Conservation (phyloP, 73 alveolate genomes). For the Breviolum minutum region DNA sequence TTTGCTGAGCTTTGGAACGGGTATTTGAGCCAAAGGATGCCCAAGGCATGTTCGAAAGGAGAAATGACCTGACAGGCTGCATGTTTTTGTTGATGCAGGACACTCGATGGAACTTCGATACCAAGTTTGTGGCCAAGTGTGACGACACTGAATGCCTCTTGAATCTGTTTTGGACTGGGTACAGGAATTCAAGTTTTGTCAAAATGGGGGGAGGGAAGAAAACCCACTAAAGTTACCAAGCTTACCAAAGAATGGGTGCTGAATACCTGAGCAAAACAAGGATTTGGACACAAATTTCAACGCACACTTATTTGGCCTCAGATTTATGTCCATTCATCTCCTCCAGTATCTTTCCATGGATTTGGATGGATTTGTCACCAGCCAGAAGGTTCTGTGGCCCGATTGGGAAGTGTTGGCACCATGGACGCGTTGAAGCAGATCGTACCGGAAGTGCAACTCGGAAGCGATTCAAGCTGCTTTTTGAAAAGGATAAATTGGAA, state of each 20-base stretch:
- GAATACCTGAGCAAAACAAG: not conserved
- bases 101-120: conserved; percentile 82
- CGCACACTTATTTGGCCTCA: not conserved
- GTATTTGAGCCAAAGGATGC: no score
- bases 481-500: no score
- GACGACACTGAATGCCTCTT: conserved; percentile 46
- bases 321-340: not conserved
- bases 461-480: not conserved
- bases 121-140: conserved; percentile 74
- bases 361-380: not conserved
- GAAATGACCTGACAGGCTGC: not conserved
- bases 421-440: conserved; percentile 39
- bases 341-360: not conserved
- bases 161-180: not conserved
- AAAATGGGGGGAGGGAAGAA: not conserved
- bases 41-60: no score
- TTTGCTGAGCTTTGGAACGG: no score
- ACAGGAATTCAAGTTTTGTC: not conserved
- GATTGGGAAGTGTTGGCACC: conserved; percentile 60
- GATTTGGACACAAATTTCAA: not conserved
- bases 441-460: conserved; percentile 45
- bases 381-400: conserved; percentile 16
- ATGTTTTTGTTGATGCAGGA: not conserved
- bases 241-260: not conserved
- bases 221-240: not conserved